Evolutionary conservation across 2,329 filamentous ascomycete genomes (phyloP), one percentile per base, ranked within the genome.

Genomic region (Lachnellula willkommii): DNA sequence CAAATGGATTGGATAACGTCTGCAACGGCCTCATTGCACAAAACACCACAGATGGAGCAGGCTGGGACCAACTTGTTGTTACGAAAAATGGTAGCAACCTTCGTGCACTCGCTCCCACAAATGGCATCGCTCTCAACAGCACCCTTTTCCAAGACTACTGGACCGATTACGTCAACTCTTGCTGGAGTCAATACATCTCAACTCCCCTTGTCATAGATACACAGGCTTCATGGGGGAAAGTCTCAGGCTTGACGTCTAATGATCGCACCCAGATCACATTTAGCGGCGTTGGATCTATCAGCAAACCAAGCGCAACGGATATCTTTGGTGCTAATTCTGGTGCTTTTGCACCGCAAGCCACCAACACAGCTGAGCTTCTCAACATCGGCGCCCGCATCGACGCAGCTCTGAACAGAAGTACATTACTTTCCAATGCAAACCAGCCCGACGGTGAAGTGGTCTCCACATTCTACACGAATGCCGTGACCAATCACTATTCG

Each of bases 331-430:
- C 84, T 70, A 83, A 79, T 60, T 81, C 79, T 2, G 83, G 83
- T 0, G 80, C 83, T 0, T 86, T 87, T 61, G 73, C 75, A 70
- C 47, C 60, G 2, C 52, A 60, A 42, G 8, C 53, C 57, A 48
- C 57, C 66, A 22, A 67, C 17, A 64, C 54, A 11, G 58, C 43
- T 11, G 55, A 76, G 66, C 70, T 78, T 67, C 79, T 81, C 57
- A 84, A 84, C 42, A 80, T 92, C 54, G 84, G 85, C 8, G 87
- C 90, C 0, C 79, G 89, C n/a, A 73, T 94, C 14, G 81, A 86
- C 0, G 89, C 89, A 1, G 88, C 86, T 1, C 82, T 93, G 65
- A 90, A 92, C 71, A 79, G 89, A 22, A 84, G 81, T 36, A 92
- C 87, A 11, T 71, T 94, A 58, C 71, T 88, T 50, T 66, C 71